Evolutionary conservation across 2,329 filamentous ascomycete genomes (phyloP).

Genomic region (Alternaria tenuissima): DNA sequence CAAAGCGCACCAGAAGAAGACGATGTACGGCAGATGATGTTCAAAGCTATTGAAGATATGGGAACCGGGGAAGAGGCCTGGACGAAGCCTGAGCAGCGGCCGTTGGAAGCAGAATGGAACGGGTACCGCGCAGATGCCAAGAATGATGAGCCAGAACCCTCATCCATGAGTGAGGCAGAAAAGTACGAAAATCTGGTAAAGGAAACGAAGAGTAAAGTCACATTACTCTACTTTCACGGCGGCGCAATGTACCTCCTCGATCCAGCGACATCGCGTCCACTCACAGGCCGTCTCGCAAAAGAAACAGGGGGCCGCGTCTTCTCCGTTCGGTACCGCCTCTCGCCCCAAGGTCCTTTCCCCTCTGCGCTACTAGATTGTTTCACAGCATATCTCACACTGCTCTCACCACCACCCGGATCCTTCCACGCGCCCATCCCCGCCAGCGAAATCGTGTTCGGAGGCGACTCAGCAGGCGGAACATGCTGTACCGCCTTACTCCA

Average conservation of each 20-base stretch:
- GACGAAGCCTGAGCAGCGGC: conserved; percentile 59
- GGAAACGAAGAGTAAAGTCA: conserved; percentile 69
- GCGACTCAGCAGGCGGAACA: conserved; percentile 80
- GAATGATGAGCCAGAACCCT: conserved; percentile 60
- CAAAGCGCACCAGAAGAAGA: conserved; percentile 67
- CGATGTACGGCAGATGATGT: conserved; percentile 62
- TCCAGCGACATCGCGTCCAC: conserved; percentile 69
- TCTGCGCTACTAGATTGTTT: conserved; percentile 76
- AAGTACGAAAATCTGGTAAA: conserved; percentile 73
- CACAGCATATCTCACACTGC: conserved; percentile 73
- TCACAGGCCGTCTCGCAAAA: conserved; percentile 69
- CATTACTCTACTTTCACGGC: conserved; percentile 78
- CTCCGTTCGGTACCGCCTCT: conserved; percentile 76
- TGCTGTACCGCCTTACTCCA: conserved; percentile 73
- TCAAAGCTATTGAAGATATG: conserved; percentile 66
- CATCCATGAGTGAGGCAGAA: conserved; percentile 65
- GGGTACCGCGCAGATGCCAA: conserved; percentile 68
- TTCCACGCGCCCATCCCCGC: conserved; percentile 72
- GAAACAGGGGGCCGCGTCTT: conserved; percentile 73
- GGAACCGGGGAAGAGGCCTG: conserved; percentile 48
- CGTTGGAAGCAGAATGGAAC: conserved; percentile 79
- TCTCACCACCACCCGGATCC: conserved; percentile 74
- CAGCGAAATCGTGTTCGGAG: conserved; percentile 72
- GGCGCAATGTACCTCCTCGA: conserved; percentile 79
- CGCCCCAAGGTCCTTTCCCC: conserved; percentile 78